Base-by-base conservation (phyloP, 2,329 filamentous ascomycete genomes). In the Eutypa lata region DNA sequence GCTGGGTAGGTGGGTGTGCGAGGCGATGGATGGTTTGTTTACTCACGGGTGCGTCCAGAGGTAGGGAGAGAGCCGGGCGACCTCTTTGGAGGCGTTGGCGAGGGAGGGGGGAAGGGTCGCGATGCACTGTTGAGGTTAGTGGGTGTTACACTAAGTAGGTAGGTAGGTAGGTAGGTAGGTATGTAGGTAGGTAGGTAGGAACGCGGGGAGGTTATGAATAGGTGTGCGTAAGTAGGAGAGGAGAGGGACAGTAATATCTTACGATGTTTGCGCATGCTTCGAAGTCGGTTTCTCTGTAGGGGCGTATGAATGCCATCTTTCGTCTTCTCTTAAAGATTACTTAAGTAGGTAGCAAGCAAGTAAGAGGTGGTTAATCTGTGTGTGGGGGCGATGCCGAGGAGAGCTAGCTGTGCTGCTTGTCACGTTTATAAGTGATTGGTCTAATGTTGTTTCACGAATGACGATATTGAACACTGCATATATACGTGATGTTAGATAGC, bases 21-120 rank as follows among this genome's bases (percentile, higher is more conserved):
- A n/a, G n/a, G n/a, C n/a, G n/a, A n/a, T n/a, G n/a, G n/a, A n/a
- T n/a, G n/a, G n/a, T n/a, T n/a, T n/a, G n/a, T n/a, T n/a, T n/a
- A n/a, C n/a, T n/a, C n/a, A n/a, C 37, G 72, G 76, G 61, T 79
- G 76, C 8, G 75, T 77, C 77, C 77, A 80, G 61, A 80, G 58
- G 65, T 80, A 79, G 1, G 76, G 76, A 14, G 75, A 69, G 28
- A 77, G 67, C 18, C 66, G 66, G 46, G 58, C 55, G 5, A 69
- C 71, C 11, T 60, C 61, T 10, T 31, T 10, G 35, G 69, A 62
- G 26, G 72, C 73, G 18, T 59, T 44, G 24, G 59, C 37, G n/a
- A 79, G 71, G 4, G 70, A 72, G 0, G 73, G 72, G 3, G 76
- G 75, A 18, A 79, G 72, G 31, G 77, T 80, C 26, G 66, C 72